A percentile compares a stretch with the other conserved stretches of the same genome.
phyloP scores from a whole-genome alignment of 1,284 basidiomycete genomes.

The Malassezia dermatis region DNA sequence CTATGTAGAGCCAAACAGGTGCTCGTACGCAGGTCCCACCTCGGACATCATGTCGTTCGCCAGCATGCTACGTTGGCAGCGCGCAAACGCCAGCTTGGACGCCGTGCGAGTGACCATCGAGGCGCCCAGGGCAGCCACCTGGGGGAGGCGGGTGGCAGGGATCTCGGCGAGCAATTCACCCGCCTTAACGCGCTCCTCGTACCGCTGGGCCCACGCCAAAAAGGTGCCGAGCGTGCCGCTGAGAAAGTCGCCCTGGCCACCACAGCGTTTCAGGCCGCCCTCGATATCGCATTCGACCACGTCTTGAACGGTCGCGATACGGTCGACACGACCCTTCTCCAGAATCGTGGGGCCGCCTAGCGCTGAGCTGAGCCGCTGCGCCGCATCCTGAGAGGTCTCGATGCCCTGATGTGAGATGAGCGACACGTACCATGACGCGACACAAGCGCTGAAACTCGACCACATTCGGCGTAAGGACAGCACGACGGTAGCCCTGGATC shows the following conservation, averaged over 20 bases:
- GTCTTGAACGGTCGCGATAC: conserved; percentile 32
- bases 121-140: conserved; percentile 77
- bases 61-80: conserved; percentile 69
- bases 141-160: conserved; percentile 53
- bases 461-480: conserved; percentile 83
- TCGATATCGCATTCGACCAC: conserved; percentile 53
- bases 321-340: conserved; percentile 64
- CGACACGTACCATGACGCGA: conserved; percentile 54
- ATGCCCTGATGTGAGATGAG: conserved; percentile 49
- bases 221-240: conserved; percentile 76
- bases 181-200: conserved; percentile 58
- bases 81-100: conserved; percentile 64
- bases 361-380: conserved; percentile 55
- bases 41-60: conserved; percentile 67
- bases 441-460: conserved; percentile 81
- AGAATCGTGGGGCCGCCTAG: conserved; percentile 80
- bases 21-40: conserved; percentile 47
- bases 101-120: conserved; percentile 76
- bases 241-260: conserved; percentile 88
- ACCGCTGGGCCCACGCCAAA: conserved; percentile 87
- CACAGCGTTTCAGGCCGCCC: conserved; percentile 82
- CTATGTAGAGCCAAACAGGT: conserved; percentile 13
- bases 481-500: conserved; percentile 68
- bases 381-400: conserved; percentile 50
- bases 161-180: conserved; percentile 25